phyloP scores from a whole-genome alignment of 108 stramenopile genomes.

The Nitzschia sp. region DNA sequence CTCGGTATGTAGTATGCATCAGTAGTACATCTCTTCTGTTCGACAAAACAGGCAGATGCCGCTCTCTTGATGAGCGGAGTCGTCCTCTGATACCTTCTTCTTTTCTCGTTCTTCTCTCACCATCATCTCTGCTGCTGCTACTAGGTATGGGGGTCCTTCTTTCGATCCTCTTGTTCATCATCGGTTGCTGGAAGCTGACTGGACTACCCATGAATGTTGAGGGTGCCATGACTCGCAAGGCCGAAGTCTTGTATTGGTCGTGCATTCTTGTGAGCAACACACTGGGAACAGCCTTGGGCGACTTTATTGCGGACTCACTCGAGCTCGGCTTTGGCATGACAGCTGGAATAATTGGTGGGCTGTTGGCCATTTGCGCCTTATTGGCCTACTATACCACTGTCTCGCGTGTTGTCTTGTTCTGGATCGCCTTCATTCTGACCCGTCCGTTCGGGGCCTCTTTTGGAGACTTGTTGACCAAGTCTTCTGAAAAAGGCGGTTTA shows the following conservation, averaged over 20 bases:
- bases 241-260: neutral
- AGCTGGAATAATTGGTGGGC: neutral
- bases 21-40: too few species aligned
- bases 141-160: neutral
- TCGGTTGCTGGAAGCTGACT: neutral
- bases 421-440: neutral
- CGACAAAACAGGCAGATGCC: too few species aligned
- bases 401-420: neutral
- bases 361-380: neutral
- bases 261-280: slow-evolving; percentile 1
- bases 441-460: neutral
- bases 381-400: neutral
- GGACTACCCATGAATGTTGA: slow-evolving; percentile 1
- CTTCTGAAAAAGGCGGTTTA: neutral
- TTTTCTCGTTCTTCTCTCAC: too few species aligned
- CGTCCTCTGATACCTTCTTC: too few species aligned
- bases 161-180: neutral
- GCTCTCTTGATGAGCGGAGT: too few species aligned
- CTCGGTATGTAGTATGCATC: too few species aligned
- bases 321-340: neutral
- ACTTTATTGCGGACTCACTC: slow-evolving; percentile 4
- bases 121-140: too few species aligned
- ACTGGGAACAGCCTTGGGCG: neutral
- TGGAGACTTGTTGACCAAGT: slow-evolving; percentile 1
- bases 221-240: neutral